phyloP scores from a whole-genome alignment of 164 flowering plant species.

The Liriodendron chinense region DNA sequence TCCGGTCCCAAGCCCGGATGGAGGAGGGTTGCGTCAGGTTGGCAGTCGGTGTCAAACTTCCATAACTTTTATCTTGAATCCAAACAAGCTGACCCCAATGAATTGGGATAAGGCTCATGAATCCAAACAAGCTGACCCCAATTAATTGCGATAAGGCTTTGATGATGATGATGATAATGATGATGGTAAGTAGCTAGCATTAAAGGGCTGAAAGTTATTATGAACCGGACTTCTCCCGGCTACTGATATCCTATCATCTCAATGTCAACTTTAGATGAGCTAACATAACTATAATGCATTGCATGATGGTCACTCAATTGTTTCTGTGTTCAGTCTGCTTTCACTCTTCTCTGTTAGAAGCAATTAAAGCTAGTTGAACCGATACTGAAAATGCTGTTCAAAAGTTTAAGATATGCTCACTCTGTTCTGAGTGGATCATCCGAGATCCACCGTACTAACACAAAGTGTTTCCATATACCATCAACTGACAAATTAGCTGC shows the following conservation, averaged over 20 bases:
- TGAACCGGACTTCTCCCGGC: not conserved
- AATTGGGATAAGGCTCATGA: too few relatives aligned
- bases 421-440: not conserved
- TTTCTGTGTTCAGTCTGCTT: not conserved
- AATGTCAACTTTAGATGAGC: not conserved
- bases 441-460: not conserved
- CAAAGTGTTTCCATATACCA: not conserved
- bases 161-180: too few relatives aligned
- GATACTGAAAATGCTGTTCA: not conserved
- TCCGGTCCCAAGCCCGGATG: too few relatives aligned
- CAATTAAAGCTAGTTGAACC: not conserved
- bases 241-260: not conserved
- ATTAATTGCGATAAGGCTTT: too few relatives aligned
- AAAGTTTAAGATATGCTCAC: not conserved
- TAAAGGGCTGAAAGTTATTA: too few relatives aligned
- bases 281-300: not conserved
- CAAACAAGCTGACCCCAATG: too few relatives aligned
- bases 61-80: too few relatives aligned
- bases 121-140: too few relatives aligned
- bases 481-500: not conserved
- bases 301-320: not conserved
- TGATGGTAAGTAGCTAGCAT: too few relatives aligned
- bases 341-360: not conserved
- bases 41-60: too few relatives aligned
- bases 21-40: too few relatives aligned